Percentiles rank a stretch among this genome's conserved stretches.
Conservation (phyloP, 2,329 filamentous ascomycete species). For the Colletotrichum sp. region DNA sequence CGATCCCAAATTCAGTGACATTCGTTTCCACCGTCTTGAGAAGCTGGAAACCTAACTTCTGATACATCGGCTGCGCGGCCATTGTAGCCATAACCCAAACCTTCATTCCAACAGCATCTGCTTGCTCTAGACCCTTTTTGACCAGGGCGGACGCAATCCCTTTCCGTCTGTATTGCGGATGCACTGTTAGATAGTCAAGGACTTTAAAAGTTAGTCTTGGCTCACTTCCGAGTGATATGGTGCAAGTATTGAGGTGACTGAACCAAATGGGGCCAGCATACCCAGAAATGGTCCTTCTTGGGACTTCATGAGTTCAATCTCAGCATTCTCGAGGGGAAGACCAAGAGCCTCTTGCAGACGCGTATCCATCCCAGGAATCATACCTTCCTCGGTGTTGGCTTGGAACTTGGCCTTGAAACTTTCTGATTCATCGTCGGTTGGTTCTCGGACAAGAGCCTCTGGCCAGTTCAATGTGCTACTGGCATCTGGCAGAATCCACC, state of each 20-base stretch:
- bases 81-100: neutral
- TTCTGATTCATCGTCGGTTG: neutral
- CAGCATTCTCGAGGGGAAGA: neutral
- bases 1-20: neutral
- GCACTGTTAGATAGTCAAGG: neutral
- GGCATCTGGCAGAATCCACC: neutral
- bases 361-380: neutral
- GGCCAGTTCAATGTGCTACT: neutral
- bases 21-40: neutral
- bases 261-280: neutral
- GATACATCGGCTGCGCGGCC: neutral
- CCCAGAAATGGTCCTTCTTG: neutral
- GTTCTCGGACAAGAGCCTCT: neutral
- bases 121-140: neutral
- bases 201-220: neutral
- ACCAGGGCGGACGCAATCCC: neutral
- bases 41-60: neutral
- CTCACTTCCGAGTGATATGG: neutral
- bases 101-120: neutral
- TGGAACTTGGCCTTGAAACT: neutral
- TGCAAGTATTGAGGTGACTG: neutral
- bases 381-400: neutral
- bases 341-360: neutral
- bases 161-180: neutral
- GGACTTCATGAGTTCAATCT: neutral